Evolutionary conservation across 1,284 basidiomycete species (phyloP).

Genomic region (Mrakiaceae sp.): DNA sequence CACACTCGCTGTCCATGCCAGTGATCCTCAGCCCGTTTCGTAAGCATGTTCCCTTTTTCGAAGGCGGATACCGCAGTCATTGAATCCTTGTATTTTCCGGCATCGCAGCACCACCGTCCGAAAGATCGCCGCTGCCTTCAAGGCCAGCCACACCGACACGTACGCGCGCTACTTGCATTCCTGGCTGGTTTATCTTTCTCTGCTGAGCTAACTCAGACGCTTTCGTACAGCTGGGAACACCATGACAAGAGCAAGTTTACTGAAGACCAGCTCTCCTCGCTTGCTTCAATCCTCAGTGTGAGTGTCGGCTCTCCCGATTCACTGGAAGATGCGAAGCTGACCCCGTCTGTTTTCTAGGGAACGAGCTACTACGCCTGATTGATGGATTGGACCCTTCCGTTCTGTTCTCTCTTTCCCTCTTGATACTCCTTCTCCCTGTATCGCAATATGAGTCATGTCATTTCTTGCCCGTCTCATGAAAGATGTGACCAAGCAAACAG

Average conservation of each 20-base stretch:
- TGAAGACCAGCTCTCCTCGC: conserved; percentile 65
- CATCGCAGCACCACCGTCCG: conserved; percentile 49
- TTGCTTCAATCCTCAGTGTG: conserved; percentile 1
- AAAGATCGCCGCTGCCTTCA: conserved; percentile 58
- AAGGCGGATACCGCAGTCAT: too few species aligned
- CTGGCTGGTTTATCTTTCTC: conserved; percentile 11
- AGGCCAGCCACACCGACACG: conserved; percentile 33
- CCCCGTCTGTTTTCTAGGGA: neutral
- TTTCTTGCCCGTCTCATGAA: too few species aligned
- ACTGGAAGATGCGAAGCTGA: too few species aligned
- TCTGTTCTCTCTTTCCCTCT: neutral
- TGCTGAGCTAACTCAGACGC: conserved; percentile 12
- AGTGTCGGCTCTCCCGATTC: neutral
- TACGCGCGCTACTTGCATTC: conserved; percentile 6
- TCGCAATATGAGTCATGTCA: too few species aligned
- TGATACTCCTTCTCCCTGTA: neutral
- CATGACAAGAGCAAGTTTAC: conserved; percentile 87
- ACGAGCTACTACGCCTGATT: conserved; percentile 8
- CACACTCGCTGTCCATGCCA: conserved; percentile 53
- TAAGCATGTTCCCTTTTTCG: too few species aligned
- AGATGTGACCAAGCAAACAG: too few species aligned
- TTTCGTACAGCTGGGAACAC: conserved; percentile 50
- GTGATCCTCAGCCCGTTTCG: conserved; percentile 35
- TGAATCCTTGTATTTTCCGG: too few species aligned
- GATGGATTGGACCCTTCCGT: neutral